Conservation (phyloP, 441 rosid genomes). For the Jatropha podagrica region DNA sequence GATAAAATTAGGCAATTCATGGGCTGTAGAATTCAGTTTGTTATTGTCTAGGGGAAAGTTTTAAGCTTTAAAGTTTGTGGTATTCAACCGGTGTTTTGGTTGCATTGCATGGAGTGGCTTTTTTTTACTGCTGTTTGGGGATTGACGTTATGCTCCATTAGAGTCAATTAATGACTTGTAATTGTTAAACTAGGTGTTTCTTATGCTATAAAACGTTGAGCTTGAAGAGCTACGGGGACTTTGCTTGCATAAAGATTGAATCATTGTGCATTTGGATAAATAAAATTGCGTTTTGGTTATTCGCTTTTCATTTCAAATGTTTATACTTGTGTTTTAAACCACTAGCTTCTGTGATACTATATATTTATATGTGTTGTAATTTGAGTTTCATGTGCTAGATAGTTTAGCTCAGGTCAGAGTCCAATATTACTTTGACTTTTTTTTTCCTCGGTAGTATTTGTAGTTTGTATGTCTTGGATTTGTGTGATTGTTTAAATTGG, state of each 20-base stretch:
- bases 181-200: neutral
- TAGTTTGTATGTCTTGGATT: neutral
- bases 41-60: neutral
- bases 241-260: neutral
- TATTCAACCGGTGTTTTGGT: neutral
- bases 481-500: neutral
- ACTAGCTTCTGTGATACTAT: neutral
- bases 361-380: neutral
- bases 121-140: neutral
- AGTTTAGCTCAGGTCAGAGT: neutral
- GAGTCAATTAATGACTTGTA: neutral
- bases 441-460: neutral
- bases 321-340: neutral
- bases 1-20: neutral
- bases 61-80: neutral
- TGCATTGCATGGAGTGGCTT: neutral
- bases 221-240: neutral
- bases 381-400: neutral
- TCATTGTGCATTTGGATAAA: neutral
- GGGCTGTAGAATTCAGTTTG: neutral
- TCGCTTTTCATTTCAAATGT: neutral
- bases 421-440: neutral
- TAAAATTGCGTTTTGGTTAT: constrained; percentile 1
- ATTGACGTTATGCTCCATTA: neutral
- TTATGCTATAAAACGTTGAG: neutral